Evolutionary conservation across 345 rosid genomes (phyloP).

Genomic region (Corchorus olitorius): DNA sequence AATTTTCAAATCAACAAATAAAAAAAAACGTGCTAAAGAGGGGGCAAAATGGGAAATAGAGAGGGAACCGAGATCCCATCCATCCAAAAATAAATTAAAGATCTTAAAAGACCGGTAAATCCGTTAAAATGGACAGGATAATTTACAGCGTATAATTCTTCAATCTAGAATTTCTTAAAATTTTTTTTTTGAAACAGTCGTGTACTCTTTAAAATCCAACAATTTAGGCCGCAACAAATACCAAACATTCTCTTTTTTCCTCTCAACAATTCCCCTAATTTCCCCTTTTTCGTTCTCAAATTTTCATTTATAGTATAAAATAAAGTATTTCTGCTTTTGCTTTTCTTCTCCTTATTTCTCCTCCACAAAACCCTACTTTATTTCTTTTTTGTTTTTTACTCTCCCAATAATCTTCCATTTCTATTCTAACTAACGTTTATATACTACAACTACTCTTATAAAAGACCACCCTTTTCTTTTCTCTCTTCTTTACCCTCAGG

Average conservation of each 20-base stretch:
- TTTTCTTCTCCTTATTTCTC: not conserved
- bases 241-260: not conserved
- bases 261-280: not conserved
- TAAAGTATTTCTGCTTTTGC: not conserved
- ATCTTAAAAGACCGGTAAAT: conserved; percentile 19
- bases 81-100: not conserved
- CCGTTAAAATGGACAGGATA: conserved; percentile 10
- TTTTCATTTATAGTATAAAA: not conserved
- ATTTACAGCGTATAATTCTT: not conserved
- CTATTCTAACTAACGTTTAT: too few relatives aligned
- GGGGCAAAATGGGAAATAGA: not conserved
- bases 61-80: not conserved
- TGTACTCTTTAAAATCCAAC: not conserved
- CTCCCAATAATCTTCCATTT: not conserved
- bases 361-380: conserved; percentile 14
- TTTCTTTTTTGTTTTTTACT: not conserved
- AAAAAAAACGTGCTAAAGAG: not conserved
- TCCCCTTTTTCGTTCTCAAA: not conserved
- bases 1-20: not conserved
- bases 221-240: not conserved
- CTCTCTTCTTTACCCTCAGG: not conserved
- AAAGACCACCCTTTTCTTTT: not conserved
- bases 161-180: too few relatives aligned
- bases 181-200: conserved; percentile 12
- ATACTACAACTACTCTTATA: not conserved